A percentile compares a stretch with the other conserved stretches of the same genome.
Evolutionary conservation across 140 eudicot species (phyloP).

Genomic region (Stevia rebaudiana): DNA sequence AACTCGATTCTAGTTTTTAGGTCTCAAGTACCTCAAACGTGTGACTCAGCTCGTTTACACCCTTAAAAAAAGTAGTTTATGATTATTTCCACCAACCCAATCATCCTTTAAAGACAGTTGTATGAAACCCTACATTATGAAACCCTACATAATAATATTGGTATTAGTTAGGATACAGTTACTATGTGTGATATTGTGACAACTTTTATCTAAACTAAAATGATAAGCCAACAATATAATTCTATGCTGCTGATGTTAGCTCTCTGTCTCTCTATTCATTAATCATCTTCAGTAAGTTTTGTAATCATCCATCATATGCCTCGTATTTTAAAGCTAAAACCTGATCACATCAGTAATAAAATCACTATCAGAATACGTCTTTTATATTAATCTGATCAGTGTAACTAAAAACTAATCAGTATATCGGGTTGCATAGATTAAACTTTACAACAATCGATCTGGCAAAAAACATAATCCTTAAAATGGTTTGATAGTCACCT

Average conservation of each 20-base stretch:
- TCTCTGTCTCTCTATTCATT: background rate
- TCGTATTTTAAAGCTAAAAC: conserved; percentile 15
- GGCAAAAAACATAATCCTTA: background rate
- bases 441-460: background rate
- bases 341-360: conserved; percentile 17
- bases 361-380: background rate
- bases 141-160: too few species aligned
- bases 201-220: background rate
- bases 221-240: background rate
- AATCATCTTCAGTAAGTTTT: background rate
- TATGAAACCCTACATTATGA: too few species aligned
- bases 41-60: too few species aligned
- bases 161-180: background rate
- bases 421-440: background rate
- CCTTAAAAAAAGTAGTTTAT: too few species aligned
- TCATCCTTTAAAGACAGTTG: too few species aligned
- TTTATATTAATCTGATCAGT: background rate
- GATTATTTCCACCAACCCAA: too few species aligned
- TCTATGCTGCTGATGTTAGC: background rate
- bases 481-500: background rate
- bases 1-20: too few species aligned
- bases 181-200: background rate
- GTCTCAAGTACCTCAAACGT: too few species aligned
- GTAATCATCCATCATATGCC: background rate
- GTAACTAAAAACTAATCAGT: background rate